Evolutionary conservation across 176 grass and related monocot genomes (phyloP), one percentile per base, ranked within the genome.

Genomic region (Elaeis guineensis): DNA sequence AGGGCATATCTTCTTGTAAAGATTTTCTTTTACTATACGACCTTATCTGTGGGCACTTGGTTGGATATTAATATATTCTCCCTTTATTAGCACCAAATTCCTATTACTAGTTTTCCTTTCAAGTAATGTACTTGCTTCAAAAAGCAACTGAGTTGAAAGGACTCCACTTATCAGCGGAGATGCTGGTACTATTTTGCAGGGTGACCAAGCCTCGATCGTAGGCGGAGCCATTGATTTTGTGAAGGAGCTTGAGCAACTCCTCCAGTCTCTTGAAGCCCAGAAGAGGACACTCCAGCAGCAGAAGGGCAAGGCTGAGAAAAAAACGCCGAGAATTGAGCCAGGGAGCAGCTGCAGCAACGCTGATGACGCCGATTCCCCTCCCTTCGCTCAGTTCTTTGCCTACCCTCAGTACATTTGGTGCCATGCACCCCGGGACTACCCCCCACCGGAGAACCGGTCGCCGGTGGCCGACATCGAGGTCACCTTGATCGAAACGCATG

Each of bases 211-310:
- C 44, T 98, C 88, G 25, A 81, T 98, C 23, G 85, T 98, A 48
- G 83, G 88, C 1, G 94, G 94, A 54, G 94, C 94, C 55, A 98
- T 98, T 53, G 94, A 93, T 78, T 98, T 86, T 75, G 88, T 98
- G 19, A 98, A 93, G 69, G 82, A 89, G 74, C 73, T 93, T 0
- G 94, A 98, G 82, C 94, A 83, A 71, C 82, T 83, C 50, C 71
- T 86, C 21, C 94, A 98, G 19, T 93, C 94, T 5, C 73, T 98
- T 19, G 94, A 98, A 79, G 79, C 71, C 4, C 73, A 93, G 64
- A 89, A 93, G 84, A 81, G 84, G 16, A 52, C 55, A 49, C 78
- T 97, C 19, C 35, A 78, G 78, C 68, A 64, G 65, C 58, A 25
- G 17, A 63, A 55, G 66, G 30, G 67, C 1, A 50, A 11, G 19